Conservation (phyloP, 345 rosid species). For the Linum trigynum region DNA sequence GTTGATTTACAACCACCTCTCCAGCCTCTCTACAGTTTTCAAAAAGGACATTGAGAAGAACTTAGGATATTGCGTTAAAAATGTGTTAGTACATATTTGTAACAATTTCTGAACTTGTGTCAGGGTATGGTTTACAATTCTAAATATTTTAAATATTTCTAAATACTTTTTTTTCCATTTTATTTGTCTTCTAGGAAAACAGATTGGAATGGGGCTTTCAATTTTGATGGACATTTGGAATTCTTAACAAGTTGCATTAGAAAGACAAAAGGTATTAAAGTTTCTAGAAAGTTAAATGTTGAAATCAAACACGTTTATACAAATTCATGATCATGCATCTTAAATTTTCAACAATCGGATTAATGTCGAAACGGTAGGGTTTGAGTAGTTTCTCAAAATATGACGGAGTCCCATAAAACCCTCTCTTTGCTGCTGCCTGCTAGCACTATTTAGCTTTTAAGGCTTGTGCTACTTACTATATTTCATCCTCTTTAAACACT, state of each 20-base stretch:
- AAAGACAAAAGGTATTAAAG: slow-evolving; percentile 47
- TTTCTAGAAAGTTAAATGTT: neutral
- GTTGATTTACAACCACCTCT: slow-evolving; percentile 43
- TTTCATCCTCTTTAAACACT: neutral
- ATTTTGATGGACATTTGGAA: slow-evolving; percentile 42
- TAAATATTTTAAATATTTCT: neutral
- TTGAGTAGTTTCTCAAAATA: too few relatives aligned
- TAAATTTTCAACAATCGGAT: neutral
- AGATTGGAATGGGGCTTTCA: slow-evolving; percentile 74
- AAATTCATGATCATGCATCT: neutral
- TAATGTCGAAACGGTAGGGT: neutral
- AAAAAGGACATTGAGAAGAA: slow-evolving; percentile 31
- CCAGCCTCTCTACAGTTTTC: slow-evolving; percentile 38
- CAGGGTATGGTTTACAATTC: neutral
- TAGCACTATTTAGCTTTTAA: too few relatives aligned
- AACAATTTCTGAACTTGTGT: neutral
- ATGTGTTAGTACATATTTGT: slow-evolving; percentile 38
- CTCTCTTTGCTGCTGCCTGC: too few relatives aligned
- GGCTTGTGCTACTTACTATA: too few relatives aligned
- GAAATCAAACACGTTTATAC: neutral
- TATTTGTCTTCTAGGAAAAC: slow-evolving; percentile 36
- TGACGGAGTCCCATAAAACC: too few relatives aligned
- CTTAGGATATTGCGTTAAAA: slow-evolving; percentile 61
- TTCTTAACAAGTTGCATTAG: slow-evolving; percentile 60
- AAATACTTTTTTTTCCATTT: slow-evolving; percentile 1